Base-by-base conservation (phyloP, 2,329 filamentous ascomycete species). In the Trichoderma arundinaceum region DNA sequence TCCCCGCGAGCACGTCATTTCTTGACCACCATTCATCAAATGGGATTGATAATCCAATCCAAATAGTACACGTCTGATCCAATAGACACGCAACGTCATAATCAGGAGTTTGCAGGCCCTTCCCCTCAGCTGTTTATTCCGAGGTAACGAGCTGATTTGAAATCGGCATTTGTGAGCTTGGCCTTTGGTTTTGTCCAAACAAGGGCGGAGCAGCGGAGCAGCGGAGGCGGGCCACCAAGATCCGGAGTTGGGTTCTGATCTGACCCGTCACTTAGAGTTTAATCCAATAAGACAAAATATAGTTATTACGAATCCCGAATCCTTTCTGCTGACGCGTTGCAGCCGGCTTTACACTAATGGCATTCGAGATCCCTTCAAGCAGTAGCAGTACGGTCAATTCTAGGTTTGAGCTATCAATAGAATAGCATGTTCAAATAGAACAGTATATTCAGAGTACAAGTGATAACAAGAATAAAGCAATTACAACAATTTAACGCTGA, bases 1-100 rank as follows among this genome's bases (percentile, higher is more conserved):
- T 49, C 66, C 67, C 67, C 66, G 68, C 57, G 57, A 73, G 70
- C 71, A 73, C 72, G 71, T 64, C 69, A 74, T 73, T 43, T 41
- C 35, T 48, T 32, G 53, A 48, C 60, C 64, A 64, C 64, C 52
- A 60, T 51, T 54, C 59, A 51, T 41, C 43, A 66, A 44, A 39
- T 38, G 28, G 57, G 70, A 72, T 72, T 72, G 69, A 71, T 73
- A 73, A 72, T 69, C 72, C 68, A 41, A 17, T 39, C 64, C 59
- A 64, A 28, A 65, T 28, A 10, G n/a, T 53, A 12, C 39, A 19
- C 28, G 15, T 61, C 38, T 32, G 39, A 19, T 15, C 12, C 15
- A 54, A 39, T 54, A 35, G n/a, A 39, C 51, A 32, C 33, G 56
- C 19, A 43, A 41, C 53, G 44, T 64, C 51, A 56, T 56, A 56